Evolutionary conservation across 495 filamentous ascomycete genomes (phyloP).

Genomic region (Cercophora sp.): DNA sequence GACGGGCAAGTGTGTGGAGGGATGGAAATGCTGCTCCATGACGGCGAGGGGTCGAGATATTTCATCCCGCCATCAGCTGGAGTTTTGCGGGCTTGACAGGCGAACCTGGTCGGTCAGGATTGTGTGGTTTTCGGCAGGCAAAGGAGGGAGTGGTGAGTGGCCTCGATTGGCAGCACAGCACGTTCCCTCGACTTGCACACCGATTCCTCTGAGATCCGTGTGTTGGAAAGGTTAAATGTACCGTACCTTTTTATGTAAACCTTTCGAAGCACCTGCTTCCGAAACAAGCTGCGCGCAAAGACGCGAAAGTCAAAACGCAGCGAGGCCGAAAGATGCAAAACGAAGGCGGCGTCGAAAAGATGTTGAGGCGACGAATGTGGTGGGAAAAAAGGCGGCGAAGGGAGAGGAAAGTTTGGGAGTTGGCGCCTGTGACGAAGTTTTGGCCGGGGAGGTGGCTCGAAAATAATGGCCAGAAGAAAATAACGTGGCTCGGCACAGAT

Average conservation of each 20-base stretch:
- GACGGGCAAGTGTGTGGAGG: no score
- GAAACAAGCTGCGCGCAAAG: conserved; percentile 7
- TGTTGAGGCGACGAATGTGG: conserved; percentile 9
- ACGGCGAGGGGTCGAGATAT: no score
- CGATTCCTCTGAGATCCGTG: conserved; percentile 18
- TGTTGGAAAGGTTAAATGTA: conserved; percentile 16
- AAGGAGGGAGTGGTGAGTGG: neutral
- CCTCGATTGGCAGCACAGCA: conserved; percentile 8
- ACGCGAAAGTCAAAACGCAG: neutral
- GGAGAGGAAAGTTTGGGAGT: conserved; percentile 4
- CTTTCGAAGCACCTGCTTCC: conserved; percentile 4
- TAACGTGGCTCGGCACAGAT: conserved; percentile 29
- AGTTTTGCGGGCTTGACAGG: no score
- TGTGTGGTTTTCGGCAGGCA: neutral
- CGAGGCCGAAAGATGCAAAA: no score
- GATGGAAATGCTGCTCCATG: no score
- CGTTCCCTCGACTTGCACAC: conserved; percentile 13
- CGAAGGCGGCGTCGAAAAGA: no score
- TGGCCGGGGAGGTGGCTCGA: conserved; percentile 11
- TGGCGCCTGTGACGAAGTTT: conserved; percentile 11
- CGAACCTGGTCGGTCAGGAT: no score
- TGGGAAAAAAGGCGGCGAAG: conserved; percentile 5
- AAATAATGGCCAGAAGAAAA: conserved; percentile 22
- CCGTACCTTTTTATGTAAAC: conserved; percentile 8
- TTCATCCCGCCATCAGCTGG: no score